These are phyloP conservation scores for Mycena latifolia DNA, from an alignment of 768 basidiomycete genomes.

Conservation along the genomic window DNA sequence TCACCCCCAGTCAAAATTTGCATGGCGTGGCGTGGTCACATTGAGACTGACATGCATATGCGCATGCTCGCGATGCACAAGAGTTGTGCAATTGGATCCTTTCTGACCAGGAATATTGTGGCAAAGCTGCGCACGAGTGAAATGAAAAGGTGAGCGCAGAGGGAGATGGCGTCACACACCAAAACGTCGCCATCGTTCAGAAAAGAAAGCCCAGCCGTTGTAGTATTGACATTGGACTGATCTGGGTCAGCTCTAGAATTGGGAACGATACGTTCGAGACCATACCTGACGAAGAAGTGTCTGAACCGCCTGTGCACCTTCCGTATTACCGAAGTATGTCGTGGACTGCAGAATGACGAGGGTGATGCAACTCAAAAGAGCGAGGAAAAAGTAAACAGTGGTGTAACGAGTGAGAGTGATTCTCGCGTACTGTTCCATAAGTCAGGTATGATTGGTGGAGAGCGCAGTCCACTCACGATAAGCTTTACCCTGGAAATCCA, in stretches of 20 bases:
- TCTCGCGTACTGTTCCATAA: constrained; percentile 53
- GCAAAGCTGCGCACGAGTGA: constrained; percentile 45
- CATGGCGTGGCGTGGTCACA: neutral
- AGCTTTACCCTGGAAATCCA: constrained; percentile 38
- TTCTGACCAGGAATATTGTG: constrained; percentile 50
- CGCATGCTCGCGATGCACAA: constrained; percentile 21
- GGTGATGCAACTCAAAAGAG: constrained; percentile 54
- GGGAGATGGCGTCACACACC: constrained; percentile 12
- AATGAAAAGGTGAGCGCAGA: constrained; percentile 6
- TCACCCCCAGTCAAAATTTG: neutral
- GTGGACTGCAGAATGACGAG: constrained; percentile 57
- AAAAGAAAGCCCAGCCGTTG: constrained; percentile 27
- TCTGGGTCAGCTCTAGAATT: neutral
- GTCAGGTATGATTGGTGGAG: neutral
- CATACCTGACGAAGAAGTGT: constrained; percentile 41
- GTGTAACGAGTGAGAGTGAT: constrained; percentile 65
- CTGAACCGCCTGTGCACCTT: constrained; percentile 48
- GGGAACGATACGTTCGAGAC: constrained; percentile 39
- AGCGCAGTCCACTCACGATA: constrained; percentile 27
- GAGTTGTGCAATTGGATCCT: constrained; percentile 40
- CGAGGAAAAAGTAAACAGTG: constrained; percentile 60
- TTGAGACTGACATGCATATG: constrained; percentile 29
- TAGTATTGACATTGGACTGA: constrained; percentile 23
- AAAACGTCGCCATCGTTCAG: constrained; percentile 38
- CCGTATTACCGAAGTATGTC: constrained; percentile 51